Evolutionary conservation across 768 basidiomycete genomes (phyloP).

Genomic region (Paxillus rubicundulus): DNA sequence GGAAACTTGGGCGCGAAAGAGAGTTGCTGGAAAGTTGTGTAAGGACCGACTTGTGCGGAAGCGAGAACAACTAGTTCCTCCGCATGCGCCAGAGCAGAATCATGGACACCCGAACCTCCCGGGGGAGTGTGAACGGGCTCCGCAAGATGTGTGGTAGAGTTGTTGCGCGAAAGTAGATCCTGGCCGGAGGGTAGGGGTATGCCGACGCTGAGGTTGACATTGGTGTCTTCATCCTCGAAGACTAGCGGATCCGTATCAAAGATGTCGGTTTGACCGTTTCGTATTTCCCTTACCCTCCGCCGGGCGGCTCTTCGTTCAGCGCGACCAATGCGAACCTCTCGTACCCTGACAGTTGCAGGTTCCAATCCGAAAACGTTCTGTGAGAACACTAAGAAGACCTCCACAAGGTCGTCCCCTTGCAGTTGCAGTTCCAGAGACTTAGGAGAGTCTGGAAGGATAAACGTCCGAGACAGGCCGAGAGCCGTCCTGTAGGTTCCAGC

Average conservation of each 20-base stretch:
- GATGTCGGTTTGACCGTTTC: conserved; percentile 46
- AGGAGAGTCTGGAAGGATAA: conserved; percentile 89
- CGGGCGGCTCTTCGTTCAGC: conserved; percentile 85
- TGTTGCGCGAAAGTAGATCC: conserved; percentile 29
- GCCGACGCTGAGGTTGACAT: conserved; percentile 62
- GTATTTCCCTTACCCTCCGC: conserved; percentile 69
- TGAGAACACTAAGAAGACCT: conserved; percentile 86
- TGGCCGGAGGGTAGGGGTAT: conserved; percentile 51
- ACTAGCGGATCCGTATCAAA: conserved; percentile 44
- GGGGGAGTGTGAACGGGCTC: conserved; percentile 25
- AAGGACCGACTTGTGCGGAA: conserved; percentile 73
- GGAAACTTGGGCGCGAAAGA: conserved; percentile 84
- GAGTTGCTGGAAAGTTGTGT: conserved; percentile 91
- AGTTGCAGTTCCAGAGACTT: conserved; percentile 83
- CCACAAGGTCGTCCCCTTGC: conserved; percentile 90
- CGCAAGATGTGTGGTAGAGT: conserved; percentile 26
- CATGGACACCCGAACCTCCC: conserved; percentile 30
- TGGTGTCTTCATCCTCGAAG: conserved; percentile 49
- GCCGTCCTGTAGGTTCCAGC: conserved; percentile 91
- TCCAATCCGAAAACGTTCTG: conserved; percentile 92
- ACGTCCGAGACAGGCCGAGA: conserved; percentile 85
- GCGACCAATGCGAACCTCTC: conserved; percentile 87
- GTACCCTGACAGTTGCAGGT: conserved; percentile 90
- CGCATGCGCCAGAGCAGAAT: conserved; percentile 41
- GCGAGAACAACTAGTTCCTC: conserved; percentile 71